Percentiles rank a stretch among this genome's conserved stretches.
phyloP scores from a whole-genome alignment of 2,329 filamentous ascomycete species.

The Westerdykella ornata region DNA sequence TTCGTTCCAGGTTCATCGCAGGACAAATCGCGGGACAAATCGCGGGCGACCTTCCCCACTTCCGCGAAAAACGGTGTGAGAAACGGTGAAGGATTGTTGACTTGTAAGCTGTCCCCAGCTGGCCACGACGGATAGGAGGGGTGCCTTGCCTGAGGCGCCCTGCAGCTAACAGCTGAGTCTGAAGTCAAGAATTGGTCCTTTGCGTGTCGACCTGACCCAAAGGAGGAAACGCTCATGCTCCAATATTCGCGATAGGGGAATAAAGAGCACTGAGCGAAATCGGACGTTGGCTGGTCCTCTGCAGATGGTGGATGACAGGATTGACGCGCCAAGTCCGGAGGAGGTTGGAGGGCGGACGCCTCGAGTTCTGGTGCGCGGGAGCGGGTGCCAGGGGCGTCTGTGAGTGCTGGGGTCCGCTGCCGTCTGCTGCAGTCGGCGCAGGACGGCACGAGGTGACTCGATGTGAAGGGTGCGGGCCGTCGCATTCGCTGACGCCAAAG shows the following conservation, averaged over 20 bases:
- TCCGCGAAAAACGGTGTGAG: no score
- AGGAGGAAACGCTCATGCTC: constrained; percentile 22
- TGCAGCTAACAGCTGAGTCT: no score
- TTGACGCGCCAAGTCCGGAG: constrained; percentile 23
- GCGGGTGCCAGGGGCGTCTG: constrained; percentile 21
- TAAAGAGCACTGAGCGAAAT: constrained; percentile 1
- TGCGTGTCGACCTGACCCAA: constrained; percentile 36
- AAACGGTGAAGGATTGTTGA: no score
- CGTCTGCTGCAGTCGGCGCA: constrained; percentile 29
- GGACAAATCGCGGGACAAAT: no score
- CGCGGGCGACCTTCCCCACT: no score
- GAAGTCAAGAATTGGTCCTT: no score
- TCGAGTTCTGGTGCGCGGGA: constrained; percentile 33
- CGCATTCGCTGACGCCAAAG: constrained; percentile 40
- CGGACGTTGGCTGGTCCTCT: neutral
- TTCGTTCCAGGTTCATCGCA: no score
- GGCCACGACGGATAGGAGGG: no score
- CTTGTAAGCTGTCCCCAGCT: no score
- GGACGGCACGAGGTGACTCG: constrained; percentile 25
- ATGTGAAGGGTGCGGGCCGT: constrained; percentile 34
- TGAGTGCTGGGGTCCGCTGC: constrained; percentile 19
- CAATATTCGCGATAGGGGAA: constrained; percentile 21
- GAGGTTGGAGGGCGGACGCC: constrained; percentile 21
- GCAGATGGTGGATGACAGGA: constrained; percentile 6
- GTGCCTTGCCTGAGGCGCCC: no score